Base-by-base conservation (phyloP, 139 green algal genomes). In the Nannochloris sp. region DNA sequence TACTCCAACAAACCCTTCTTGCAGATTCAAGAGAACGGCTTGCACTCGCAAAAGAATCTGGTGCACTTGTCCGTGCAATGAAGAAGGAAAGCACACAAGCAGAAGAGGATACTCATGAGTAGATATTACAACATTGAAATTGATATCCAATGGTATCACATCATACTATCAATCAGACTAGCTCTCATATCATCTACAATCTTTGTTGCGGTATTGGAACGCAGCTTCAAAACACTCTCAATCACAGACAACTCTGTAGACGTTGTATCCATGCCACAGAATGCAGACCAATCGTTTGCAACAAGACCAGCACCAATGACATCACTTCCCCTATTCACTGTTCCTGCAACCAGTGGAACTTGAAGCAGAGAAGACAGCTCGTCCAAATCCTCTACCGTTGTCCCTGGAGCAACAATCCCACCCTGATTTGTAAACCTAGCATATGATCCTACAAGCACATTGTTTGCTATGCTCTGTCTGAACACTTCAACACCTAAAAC, bases 401-500 rank as follows among this genome's bases (percentile, higher is more conserved):
- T 96, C 51, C 95, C 44, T 57, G 43, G 55, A 17, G 26, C 72
- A 59, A 89, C 88, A 59, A 98, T 59, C 33, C 92, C 91, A 2
- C 93, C 92, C 75, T 96, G 89, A 69, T 99, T 99, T 28, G 81
- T 89, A 73, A 99, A 95, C 5, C 71, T 67, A 68, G 80, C 89
- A 78, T 97, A 99, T 74, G 81, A 94, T 58, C 94, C 94, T 1
- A 97, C 89, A 12, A 99, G 75, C 33, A 91, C 79, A 68, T 98
- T 96, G 50, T 84, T 84, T 0, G 92, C 94, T 14, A 99, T 82
- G 2, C 83, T 95, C 61, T 97, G 89, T n/a, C 93, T 80, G 78
- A 99, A 99, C 11, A 98, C 94, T 81, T 99, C 94, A 56, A 99
- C 91, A 14, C 94, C 94, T 63, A 99, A 77, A 67, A 98, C 90